phyloP scores from a whole-genome alignment of 129 eudicot genomes.

The Artemisia annua region DNA sequence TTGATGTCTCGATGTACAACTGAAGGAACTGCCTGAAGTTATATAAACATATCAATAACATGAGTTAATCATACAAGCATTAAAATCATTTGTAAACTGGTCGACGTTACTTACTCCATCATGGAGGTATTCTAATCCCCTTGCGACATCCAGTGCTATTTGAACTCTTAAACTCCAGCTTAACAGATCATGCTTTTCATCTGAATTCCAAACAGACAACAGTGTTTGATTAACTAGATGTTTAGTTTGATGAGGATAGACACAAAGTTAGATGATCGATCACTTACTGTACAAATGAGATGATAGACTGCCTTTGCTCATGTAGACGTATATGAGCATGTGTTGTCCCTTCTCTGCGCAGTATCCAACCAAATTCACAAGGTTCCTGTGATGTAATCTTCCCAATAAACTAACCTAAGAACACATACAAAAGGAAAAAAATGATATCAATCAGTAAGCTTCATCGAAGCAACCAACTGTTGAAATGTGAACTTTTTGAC shows the following conservation, averaged over 20 bases:
- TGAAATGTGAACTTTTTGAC: neutral
- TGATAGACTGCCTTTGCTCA: slow-evolving; percentile 86
- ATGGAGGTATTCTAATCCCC: slow-evolving; percentile 97
- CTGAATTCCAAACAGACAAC: slow-evolving; percentile 32
- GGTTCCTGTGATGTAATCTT: slow-evolving; percentile 94
- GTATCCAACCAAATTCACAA: slow-evolving; percentile 90
- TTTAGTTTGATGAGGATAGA: neutral
- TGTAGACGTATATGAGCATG: slow-evolving; percentile 92
- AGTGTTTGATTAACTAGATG: neutral
- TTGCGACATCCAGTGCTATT: slow-evolving; percentile 88
- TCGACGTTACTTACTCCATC: slow-evolving; percentile 67
- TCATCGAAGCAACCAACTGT: slow-evolving; percentile 1
- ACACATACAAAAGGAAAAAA: neutral
- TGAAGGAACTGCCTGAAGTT: slow-evolving; percentile 82
- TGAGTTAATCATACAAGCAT: slow-evolving; percentile 3
- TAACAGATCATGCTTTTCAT: slow-evolving; percentile 57
- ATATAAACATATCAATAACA: slow-evolving; percentile 9
- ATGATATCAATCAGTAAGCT: neutral
- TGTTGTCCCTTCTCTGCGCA: slow-evolving; percentile 91
- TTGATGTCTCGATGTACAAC: slow-evolving; percentile 96
- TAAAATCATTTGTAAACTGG: neutral
- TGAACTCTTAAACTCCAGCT: slow-evolving; percentile 79
- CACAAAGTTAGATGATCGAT: neutral
- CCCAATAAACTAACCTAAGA: slow-evolving; percentile 81
- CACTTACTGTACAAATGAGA: slow-evolving; percentile 84